phyloP scores from a whole-genome alignment of 257 asterid species.

The Primulina tabacum region DNA sequence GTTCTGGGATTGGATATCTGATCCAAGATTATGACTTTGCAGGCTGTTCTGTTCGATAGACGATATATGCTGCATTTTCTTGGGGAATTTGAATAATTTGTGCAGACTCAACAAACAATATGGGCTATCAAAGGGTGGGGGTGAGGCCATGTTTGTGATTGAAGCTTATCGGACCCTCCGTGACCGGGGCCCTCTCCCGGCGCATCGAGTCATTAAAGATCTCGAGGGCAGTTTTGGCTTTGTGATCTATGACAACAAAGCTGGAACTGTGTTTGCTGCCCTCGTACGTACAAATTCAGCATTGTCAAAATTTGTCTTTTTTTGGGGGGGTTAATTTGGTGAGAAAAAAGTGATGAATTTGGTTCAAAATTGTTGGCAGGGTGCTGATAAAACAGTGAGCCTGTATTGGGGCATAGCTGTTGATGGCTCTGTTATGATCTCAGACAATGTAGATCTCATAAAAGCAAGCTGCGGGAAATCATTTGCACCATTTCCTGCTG shows the following conservation, averaged over 20 bases:
- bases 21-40: slow-evolving; percentile 23
- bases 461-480: slow-evolving; percentile 87
- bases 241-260: slow-evolving; percentile 78
- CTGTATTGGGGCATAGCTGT: slow-evolving; percentile 78
- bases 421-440: slow-evolving; percentile 83
- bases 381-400: slow-evolving; percentile 60
- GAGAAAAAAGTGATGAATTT: not conserved
- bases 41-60: slow-evolving; percentile 80
- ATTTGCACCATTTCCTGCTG: slow-evolving; percentile 91
- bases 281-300: slow-evolving; percentile 47
- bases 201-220: slow-evolving; percentile 83
- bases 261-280: slow-evolving; percentile 71
- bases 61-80: slow-evolving; percentile 76
- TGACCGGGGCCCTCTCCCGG: slow-evolving; percentile 88
- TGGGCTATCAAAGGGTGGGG: slow-evolving; percentile 64
- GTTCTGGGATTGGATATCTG: slow-evolving; percentile 4
- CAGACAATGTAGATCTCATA: slow-evolving; percentile 57
- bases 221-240: slow-evolving; percentile 89
- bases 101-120: slow-evolving; percentile 73
- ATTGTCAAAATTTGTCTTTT: not conserved
- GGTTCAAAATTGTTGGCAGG: slow-evolving; percentile 42
- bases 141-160: slow-evolving; percentile 69
- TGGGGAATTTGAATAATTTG: slow-evolving; percentile 67
- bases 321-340: too few relatives aligned
- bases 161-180: slow-evolving; percentile 93